Evolutionary conservation across 148 eudicot species (phyloP).

Genomic region (Chenopodium album): DNA sequence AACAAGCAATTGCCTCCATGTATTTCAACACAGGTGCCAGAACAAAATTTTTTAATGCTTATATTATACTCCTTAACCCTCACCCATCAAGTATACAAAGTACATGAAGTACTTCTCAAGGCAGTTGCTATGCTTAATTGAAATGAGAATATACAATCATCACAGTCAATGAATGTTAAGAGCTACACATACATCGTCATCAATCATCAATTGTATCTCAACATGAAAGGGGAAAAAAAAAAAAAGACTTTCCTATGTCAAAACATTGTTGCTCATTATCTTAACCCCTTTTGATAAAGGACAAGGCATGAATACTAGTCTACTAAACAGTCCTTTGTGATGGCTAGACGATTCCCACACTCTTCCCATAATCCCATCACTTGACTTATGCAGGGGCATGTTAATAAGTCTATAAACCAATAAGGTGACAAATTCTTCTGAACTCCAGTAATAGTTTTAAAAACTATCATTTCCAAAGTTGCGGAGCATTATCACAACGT

Average conservation of each 20-base stretch:
- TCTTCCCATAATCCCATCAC: not conserved
- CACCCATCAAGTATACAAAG: not conserved
- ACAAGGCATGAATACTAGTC: not conserved
- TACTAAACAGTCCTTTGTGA: not conserved
- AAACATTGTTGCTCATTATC: not conserved
- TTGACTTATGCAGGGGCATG: not conserved
- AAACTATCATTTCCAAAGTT: not conserved
- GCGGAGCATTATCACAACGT: not conserved
- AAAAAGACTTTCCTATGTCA: not conserved
- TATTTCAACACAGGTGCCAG: not conserved
- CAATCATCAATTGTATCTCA: not conserved
- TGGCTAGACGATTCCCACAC: not conserved
- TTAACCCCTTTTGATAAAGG: not conserved
- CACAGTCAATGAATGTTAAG: not conserved
- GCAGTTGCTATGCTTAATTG: not conserved
- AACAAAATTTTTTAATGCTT: not conserved
- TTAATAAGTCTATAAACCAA: not conserved
- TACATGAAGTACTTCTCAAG: not conserved
- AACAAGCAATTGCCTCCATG: not conserved
- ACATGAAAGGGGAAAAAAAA: not conserved
- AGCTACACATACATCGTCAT: not conserved
- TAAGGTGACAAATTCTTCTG: not conserved
- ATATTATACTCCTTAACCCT: not conserved
- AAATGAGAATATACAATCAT: not conserved
- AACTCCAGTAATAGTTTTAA: not conserved